Evolutionary conservation across 1,139 yeast species (phyloP).

Genomic region (Yamadazyma atlantica): DNA sequence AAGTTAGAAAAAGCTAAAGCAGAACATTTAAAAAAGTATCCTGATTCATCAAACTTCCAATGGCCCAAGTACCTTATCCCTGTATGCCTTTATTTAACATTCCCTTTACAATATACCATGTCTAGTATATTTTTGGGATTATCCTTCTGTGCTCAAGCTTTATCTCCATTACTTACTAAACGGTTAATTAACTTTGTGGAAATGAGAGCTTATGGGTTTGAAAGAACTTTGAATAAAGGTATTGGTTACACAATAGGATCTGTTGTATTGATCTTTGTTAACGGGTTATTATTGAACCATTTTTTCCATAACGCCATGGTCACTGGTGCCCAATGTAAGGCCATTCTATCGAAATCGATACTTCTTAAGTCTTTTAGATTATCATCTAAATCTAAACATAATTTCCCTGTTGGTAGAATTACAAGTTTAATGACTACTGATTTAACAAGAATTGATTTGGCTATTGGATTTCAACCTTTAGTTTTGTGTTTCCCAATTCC

Average conservation of each 20-base stretch:
- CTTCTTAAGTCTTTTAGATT: constrained; percentile 41
- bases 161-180: constrained; percentile 43
- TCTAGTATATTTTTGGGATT: constrained; percentile 35
- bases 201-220: constrained; percentile 33
- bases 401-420: constrained; percentile 40
- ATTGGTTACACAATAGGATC: constrained; percentile 44
- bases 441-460: constrained; percentile 46
- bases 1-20: constrained; percentile 23
- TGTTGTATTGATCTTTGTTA: constrained; percentile 37
- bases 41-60: constrained; percentile 24
- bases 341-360: constrained; percentile 40
- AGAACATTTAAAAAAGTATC: constrained; percentile 24
- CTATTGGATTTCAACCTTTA: constrained; percentile 47
- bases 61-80: constrained; percentile 43
- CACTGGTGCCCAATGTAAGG: constrained; percentile 47
- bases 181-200: constrained; percentile 43
- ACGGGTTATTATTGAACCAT: constrained; percentile 45
- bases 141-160: constrained; percentile 39
- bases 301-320: constrained; percentile 46
- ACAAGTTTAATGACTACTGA: constrained; percentile 48
- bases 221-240: constrained; percentile 35
- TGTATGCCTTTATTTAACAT: constrained; percentile 37
- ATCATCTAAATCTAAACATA: constrained; percentile 32
- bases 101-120: constrained; percentile 35
- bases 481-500: constrained; percentile 47